phyloP scores from a whole-genome alignment of 2,329 filamentous ascomycete species.

The Dendrostoma leiphaemia region DNA sequence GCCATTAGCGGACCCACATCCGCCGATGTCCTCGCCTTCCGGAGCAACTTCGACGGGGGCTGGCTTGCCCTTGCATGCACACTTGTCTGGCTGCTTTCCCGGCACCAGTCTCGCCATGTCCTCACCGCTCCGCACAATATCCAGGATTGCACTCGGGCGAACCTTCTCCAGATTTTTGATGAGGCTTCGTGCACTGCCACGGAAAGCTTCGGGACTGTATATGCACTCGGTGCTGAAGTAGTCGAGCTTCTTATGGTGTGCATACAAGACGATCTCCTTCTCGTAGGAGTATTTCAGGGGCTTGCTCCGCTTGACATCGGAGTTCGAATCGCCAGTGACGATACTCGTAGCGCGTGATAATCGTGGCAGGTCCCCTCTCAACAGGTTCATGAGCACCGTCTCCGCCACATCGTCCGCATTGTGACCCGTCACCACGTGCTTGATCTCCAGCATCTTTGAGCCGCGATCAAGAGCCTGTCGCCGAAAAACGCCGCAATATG shows the following conservation, averaged over 20 bases:
- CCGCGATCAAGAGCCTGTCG: slow-evolving; percentile 92
- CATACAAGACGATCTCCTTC: slow-evolving; percentile 98
- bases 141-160: slow-evolving; percentile 87
- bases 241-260: slow-evolving; percentile 92
- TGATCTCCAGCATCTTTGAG: slow-evolving; percentile 80
- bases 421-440: slow-evolving; percentile 94
- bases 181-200: slow-evolving; percentile 83
- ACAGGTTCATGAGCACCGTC: slow-evolving; percentile 95
- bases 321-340: slow-evolving; percentile 72
- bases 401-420: slow-evolving; percentile 98
- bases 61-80: slow-evolving; percentile 45
- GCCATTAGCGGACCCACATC: slow-evolving; percentile 72
- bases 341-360: slow-evolving; percentile 88
- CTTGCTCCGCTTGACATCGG: slow-evolving; percentile 92
- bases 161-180: slow-evolving; percentile 96
- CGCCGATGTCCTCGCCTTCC: slow-evolving; percentile 63
- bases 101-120: slow-evolving; percentile 92
- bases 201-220: slow-evolving; percentile 95
- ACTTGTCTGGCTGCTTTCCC: slow-evolving; percentile 46
- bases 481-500: slow-evolving; percentile 95
- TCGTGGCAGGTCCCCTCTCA: slow-evolving; percentile 85
- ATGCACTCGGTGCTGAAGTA: slow-evolving; percentile 99
- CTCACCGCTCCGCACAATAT: slow-evolving; percentile 91
- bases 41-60: slow-evolving; percentile 28
- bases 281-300: slow-evolving; percentile 98